Evolutionary conservation across 2,329 filamentous ascomycete species (phyloP).

Genomic region (Xylaria sp.): DNA sequence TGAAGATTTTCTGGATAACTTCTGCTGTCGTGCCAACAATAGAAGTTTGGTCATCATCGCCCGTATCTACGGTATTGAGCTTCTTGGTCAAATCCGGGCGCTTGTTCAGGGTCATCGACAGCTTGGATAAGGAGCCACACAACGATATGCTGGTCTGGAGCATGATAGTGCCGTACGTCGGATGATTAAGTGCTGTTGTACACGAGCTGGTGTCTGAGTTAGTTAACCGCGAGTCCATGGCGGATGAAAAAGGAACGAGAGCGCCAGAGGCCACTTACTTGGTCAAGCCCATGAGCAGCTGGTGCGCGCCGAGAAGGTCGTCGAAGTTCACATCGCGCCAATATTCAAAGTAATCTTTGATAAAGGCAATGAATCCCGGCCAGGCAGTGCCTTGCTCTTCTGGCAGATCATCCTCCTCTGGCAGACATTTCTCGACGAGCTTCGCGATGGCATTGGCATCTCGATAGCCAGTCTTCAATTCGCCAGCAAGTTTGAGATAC

Average conservation of each 20-base stretch:
- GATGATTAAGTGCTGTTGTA: slow-evolving; percentile 82
- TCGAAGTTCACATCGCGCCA: slow-evolving; percentile 83
- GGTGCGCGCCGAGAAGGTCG: slow-evolving; percentile 79
- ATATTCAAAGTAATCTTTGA: slow-evolving; percentile 83
- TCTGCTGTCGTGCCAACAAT: slow-evolving; percentile 90
- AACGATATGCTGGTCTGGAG: slow-evolving; percentile 86
- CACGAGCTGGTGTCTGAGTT: slow-evolving; percentile 69
- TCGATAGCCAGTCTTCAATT: slow-evolving; percentile 72
- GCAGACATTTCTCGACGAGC: slow-evolving; percentile 72
- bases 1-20: slow-evolving; percentile 89
- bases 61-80: slow-evolving; percentile 64
- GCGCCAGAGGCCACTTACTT: slow-evolving; percentile 66
- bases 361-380: slow-evolving; percentile 81
- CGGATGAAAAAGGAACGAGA: neutral
- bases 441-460: slow-evolving; percentile 66
- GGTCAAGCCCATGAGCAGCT: slow-evolving; percentile 77
- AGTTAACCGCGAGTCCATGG: slow-evolving; percentile 22
- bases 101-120: slow-evolving; percentile 86
- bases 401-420: slow-evolving; percentile 71
- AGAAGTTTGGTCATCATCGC: slow-evolving; percentile 77
- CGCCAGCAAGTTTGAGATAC: slow-evolving; percentile 74
- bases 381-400: slow-evolving; percentile 75
- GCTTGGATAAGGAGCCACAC: slow-evolving; percentile 80
- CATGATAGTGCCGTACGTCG: slow-evolving; percentile 81
- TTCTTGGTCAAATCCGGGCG: slow-evolving; percentile 80